Evolutionary conservation across 1,139 yeast species (phyloP), one percentile per base, ranked within the genome.

Genomic region (Saccharomyces pastorianus): DNA sequence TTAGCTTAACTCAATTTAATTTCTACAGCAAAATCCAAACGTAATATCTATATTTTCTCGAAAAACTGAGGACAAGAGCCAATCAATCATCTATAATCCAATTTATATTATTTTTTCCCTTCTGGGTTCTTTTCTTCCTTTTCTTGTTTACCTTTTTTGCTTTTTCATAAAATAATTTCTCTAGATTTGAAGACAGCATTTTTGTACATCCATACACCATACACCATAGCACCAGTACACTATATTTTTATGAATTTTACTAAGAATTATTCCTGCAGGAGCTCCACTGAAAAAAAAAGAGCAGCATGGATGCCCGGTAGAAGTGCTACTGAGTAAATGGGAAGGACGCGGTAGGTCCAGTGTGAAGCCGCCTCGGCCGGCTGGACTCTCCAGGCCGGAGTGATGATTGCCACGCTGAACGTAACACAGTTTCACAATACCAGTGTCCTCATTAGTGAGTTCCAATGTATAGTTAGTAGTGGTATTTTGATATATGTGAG

Each of bases 401-500:
- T 5, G 7, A 17, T 6, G 44, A 38, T 38, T 20, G 25, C 26
- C 44, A 38, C 44, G 44, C n/a, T 38, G 13, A 8, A 11, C 13
- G 44, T 38, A 17, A 38, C 44, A 17, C 44, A 38, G 71, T 13
- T 51, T 53, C 53, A 58, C 56, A 13, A 56, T 51, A 17, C n/a
- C 38, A 28, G 32, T 6, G 42, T 23, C 34, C 47, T 27, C 49
- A 29, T 29, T 47, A 34, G 26, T 23, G 11, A 25, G 49, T 29
- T 47, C 9, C 26, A 34, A 38, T 38, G 44, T 38, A 6, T 38
- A 38, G 44, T 20, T 17, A 38, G 44, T 38, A 20, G 44, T 38
- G 25, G 26, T 38, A 38, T 38, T 38, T 38, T 38, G 44, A 17
- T 38, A 38, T 38, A 38, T 38, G 44, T 38, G 13, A 34, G 23